Evolutionary conservation across 768 basidiomycete species (phyloP).

Genomic region (Crassisporium funariophilum): DNA sequence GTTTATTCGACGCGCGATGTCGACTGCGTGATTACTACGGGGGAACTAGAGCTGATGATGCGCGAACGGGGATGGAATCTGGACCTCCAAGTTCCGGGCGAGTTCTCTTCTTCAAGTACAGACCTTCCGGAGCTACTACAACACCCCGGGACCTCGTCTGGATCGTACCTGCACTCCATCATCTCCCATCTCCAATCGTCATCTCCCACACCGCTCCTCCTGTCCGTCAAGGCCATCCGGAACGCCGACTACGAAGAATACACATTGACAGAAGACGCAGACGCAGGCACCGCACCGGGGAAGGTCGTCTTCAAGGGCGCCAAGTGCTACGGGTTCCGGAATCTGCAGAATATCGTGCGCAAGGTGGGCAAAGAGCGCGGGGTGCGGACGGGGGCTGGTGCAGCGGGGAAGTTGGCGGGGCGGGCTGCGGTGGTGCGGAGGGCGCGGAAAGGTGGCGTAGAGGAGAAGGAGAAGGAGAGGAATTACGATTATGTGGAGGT

Average conservation of each 20-base stretch:
- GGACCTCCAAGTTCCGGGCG: slow-evolving; percentile 53
- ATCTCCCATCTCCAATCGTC: slow-evolving; percentile 53
- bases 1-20: slow-evolving; percentile 86
- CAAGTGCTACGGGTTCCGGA: slow-evolving; percentile 96
- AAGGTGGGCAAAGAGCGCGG: slow-evolving; percentile 89
- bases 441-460: slow-evolving; percentile 28
- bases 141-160: slow-evolving; percentile 87
- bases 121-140: slow-evolving; percentile 70
- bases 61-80: slow-evolving; percentile 82
- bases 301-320: slow-evolving; percentile 87
- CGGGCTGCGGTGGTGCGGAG: slow-evolving; percentile 29
- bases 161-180: slow-evolving; percentile 86
- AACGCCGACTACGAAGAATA: slow-evolving; percentile 81
- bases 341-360: slow-evolving; percentile 94
- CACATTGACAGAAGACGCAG: slow-evolving; percentile 45
- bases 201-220: slow-evolving; percentile 46
- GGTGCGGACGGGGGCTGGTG: slow-evolving; percentile 58
- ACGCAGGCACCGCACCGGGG: too few relatives aligned
- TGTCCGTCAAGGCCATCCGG: slow-evolving; percentile 62
- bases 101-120: slow-evolving; percentile 40
- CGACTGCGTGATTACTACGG: slow-evolving; percentile 97
- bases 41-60: slow-evolving; percentile 87
- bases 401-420: slow-evolving; percentile 32
- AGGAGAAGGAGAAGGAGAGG: slow-evolving; percentile 40
- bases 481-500: slow-evolving; percentile 93